Percentiles rank a stretch among this genome's conserved stretches.
phyloP scores from a whole-genome alignment of 2,329 filamentous ascomycete species.

The Falciphora oryzae region DNA sequence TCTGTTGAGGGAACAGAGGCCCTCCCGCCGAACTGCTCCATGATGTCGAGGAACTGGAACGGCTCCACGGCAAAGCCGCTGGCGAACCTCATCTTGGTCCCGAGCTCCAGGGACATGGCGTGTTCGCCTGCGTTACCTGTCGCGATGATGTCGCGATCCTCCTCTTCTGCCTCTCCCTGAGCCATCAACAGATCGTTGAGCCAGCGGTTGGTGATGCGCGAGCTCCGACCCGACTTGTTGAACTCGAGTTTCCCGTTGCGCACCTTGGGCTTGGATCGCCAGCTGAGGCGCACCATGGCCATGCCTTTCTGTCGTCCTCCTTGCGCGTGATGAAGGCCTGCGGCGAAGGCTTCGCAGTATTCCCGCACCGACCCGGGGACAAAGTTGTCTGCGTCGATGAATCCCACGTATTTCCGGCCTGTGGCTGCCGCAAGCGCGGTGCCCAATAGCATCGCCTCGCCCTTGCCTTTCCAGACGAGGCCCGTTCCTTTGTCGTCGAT shows the following conservation, averaged over 20 bases:
- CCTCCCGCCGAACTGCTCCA: constrained; percentile 17
- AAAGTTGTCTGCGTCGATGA: constrained; percentile 28
- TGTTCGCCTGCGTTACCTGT: constrained; percentile 30
- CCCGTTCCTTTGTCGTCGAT: constrained; percentile 14
- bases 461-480: constrained; percentile 24
- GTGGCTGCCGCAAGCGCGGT: constrained; percentile 23
- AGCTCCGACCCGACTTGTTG: constrained; percentile 24
- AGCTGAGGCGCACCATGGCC: constrained; percentile 27
- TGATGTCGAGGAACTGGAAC: constrained; percentile 25
- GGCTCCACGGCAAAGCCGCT: constrained; percentile 29
- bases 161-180: neutral
- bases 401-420: constrained; percentile 23
- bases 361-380: constrained; percentile 24
- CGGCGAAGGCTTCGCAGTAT: constrained; percentile 27
- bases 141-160: constrained; percentile 18
- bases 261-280: constrained; percentile 27
- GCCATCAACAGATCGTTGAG: constrained; percentile 22
- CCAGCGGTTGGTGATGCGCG: constrained; percentile 25
- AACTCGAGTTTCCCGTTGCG: constrained; percentile 20
- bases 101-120: constrained; percentile 31
- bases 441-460: constrained; percentile 27
- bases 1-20: neutral
- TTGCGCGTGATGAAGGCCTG: constrained; percentile 23
- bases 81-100: constrained; percentile 24
- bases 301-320: constrained; percentile 12